Conservation (phyloP, 192 early-diverging fungal species). For the Martensiomyces pterosporus region DNA sequence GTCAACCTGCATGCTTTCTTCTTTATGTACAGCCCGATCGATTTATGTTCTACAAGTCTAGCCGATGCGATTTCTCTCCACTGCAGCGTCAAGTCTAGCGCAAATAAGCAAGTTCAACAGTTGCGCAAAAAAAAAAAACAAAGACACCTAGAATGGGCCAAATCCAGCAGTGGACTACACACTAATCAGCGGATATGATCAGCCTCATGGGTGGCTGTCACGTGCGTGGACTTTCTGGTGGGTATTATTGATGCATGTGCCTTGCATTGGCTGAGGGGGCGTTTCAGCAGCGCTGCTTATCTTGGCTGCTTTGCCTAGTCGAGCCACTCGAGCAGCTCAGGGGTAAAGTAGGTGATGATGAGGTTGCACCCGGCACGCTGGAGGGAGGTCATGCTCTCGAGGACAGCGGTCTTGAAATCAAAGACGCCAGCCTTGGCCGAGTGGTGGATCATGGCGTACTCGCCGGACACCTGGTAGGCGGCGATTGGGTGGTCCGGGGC, state of each 20-base stretch:
- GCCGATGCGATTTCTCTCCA: not conserved
- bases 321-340: conserved; percentile 88
- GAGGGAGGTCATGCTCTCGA: conserved; percentile 79
- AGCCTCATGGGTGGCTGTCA: no score
- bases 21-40: not conserved
- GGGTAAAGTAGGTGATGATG: conserved; percentile 96
- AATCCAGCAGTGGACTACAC: no score
- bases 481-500: conserved; percentile 87
- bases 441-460: conserved; percentile 82
- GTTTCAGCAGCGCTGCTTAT: no score
- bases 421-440: conserved; percentile 80
- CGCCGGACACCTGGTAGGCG: conserved; percentile 93
- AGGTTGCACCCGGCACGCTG: conserved; percentile 88
- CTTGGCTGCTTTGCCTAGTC: no score
- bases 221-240: no score
- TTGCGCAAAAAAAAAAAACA: not conserved
- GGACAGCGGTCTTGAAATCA: conserved; percentile 74
- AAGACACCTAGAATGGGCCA: no score
- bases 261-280: no score
- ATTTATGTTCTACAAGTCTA: not conserved
- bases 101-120: no score
- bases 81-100: no score
- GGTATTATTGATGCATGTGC: no score
- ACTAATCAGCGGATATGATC: no score
- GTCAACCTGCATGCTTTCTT: conserved; percentile 1